Evolutionary conservation across 2,329 filamentous ascomycete genomes (phyloP).

Genomic region (Furcasterigmium furcatum): DNA sequence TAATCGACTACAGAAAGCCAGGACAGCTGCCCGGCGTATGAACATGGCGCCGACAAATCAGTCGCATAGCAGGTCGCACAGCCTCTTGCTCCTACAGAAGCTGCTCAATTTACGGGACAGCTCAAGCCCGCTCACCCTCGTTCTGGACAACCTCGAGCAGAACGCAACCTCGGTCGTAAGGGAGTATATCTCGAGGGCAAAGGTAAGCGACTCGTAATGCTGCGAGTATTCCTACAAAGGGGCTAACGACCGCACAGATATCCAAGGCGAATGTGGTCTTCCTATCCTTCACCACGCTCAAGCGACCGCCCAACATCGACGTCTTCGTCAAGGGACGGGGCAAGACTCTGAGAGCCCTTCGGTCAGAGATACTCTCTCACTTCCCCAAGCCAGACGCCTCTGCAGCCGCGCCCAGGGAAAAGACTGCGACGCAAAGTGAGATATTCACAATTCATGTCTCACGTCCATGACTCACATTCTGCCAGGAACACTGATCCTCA

Average conservation of each 20-base stretch:
- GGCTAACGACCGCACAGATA: conserved; percentile 36
- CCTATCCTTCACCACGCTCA: conserved; percentile 73
- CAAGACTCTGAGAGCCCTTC: conserved; percentile 54
- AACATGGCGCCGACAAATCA: conserved; percentile 54
- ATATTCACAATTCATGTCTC: background rate
- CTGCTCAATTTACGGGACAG: conserved; percentile 75
- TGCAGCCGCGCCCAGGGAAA: conserved; percentile 19
- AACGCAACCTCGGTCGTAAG: conserved; percentile 64
- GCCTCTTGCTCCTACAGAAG: conserved; percentile 78
- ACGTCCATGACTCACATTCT: conserved; percentile 4
- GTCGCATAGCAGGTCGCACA: conserved; percentile 76
- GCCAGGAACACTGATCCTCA: conserved; percentile 68
- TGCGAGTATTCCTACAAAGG: too few species aligned
- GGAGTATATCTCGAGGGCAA: conserved; percentile 74
- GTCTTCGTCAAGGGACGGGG: conserved; percentile 62
- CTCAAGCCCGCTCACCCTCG: conserved; percentile 80
- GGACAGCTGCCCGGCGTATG: background rate
- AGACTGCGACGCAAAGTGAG: background rate
- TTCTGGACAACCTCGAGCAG: conserved; percentile 85
- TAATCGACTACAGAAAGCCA: too few species aligned
- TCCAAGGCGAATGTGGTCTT: conserved; percentile 70
- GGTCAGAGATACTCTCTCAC: conserved; percentile 56
- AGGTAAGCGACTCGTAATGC: conserved; percentile 43
- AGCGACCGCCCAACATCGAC: conserved; percentile 61
- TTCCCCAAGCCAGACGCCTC: conserved; percentile 35